Conservation (phyloP, 768 basidiomycete genomes). For the Xanthoconium purpureum region DNA sequence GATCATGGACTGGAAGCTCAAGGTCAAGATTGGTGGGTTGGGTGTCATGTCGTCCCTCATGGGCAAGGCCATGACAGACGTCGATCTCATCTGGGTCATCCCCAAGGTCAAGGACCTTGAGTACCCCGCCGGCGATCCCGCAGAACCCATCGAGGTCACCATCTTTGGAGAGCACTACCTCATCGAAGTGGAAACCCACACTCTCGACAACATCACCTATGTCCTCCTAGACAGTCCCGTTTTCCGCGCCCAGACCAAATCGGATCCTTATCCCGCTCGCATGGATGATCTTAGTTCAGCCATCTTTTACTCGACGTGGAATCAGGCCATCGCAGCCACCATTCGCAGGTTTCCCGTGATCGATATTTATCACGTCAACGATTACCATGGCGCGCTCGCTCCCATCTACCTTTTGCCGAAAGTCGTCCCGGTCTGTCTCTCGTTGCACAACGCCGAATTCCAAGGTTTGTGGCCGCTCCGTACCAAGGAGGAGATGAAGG, state of each 20-base stretch:
- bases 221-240: slow-evolving; percentile 93
- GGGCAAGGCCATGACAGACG: slow-evolving; percentile 98
- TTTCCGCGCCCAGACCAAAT: slow-evolving; percentile 94
- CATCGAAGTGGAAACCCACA: slow-evolving; percentile 92
- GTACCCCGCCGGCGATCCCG: slow-evolving; percentile 87
- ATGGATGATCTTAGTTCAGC: slow-evolving; percentile 97
- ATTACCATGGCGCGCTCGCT: slow-evolving; percentile 91
- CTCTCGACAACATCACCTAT: slow-evolving; percentile 92
- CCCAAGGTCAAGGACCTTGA: slow-evolving; percentile 95
- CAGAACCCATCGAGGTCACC: slow-evolving; percentile 92
- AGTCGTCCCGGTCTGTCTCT: slow-evolving; percentile 85
- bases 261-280: slow-evolving; percentile 93
- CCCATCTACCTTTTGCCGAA: slow-evolving; percentile 90
- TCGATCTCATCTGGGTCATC: slow-evolving; percentile 89
- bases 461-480: slow-evolving; percentile 95
- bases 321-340: slow-evolving; percentile 91
- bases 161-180: slow-evolving; percentile 96
- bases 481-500: slow-evolving; percentile 98
- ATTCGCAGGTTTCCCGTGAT: slow-evolving; percentile 83
- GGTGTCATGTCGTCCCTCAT: slow-evolving; percentile 98
- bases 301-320: slow-evolving; percentile 98
- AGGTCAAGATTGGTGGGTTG: slow-evolving; percentile 96
- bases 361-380: slow-evolving; percentile 93
- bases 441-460: slow-evolving; percentile 96
- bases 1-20: slow-evolving; percentile 95